Base-by-base conservation (phyloP, 1,284 basidiomycete species). In the Veloboletus limbatus region DNA sequence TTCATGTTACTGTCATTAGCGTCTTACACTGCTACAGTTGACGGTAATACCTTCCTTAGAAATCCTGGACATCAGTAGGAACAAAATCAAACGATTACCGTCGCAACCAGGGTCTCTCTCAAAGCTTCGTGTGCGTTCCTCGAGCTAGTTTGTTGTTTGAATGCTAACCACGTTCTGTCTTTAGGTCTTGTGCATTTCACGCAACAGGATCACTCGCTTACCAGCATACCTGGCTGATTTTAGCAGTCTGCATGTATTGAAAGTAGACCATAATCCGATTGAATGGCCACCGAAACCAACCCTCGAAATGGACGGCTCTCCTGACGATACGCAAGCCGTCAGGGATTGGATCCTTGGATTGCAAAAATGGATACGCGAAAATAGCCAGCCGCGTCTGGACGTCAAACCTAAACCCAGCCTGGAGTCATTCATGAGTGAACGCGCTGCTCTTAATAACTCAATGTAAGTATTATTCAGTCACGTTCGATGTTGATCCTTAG, bases 21-120 rank as follows among this genome's bases (percentile, higher is more conserved):
- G 2, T 37, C 53, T 59, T 13, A 65, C 46, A 14, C 14, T 21
- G 9, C 21, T n/a, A 13, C 32, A 97, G 93, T 76, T 97, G 43
- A 90, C 88, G 43, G 72, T 82, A 18, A 85, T 99, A 72, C 82
- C 88, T 6, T 85, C 87, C 4, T 76, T 99, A 51, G 95, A 99
- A 69, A 97, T 96, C 47, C 74, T 99, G 51, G 96, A 99, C 67
- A 79, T 99, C 39, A 94, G 92, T 55, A 85, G 92, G 54, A 99
- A 99, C 72, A 92, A 88, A 70, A 82, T 99, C 60, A 83, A 81
- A 59, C 72, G 77, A 39, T 71, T 98, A 28, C 96, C 96, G 8
- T 71, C 79, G 2, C 74, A 83, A 47, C 90, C 95, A 4, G 94
- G 94, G 14, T 80, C 83, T 6, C 76, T 99, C 14, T 70, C 80